phyloP scores from a whole-genome alignment of 352 stramenopile genomes.

The Porosira glacialis region DNA sequence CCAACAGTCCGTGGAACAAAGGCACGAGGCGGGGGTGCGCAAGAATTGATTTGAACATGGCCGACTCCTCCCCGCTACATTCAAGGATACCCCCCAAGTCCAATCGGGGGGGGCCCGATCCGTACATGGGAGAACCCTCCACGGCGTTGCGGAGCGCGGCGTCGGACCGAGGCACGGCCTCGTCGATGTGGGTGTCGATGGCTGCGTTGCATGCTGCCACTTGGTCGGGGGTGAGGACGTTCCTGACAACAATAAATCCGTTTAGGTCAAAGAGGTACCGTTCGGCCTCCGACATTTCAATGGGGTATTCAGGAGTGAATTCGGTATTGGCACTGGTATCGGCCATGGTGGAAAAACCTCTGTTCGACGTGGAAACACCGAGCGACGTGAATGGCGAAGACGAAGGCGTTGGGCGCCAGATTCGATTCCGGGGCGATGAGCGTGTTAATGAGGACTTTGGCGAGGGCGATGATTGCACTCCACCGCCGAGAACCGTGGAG shows the following conservation, averaged over 20 bases:
- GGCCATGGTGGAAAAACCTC: too few species aligned
- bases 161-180: constrained; percentile 64
- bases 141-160: constrained; percentile 73
- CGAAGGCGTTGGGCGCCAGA: too few species aligned
- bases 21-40: constrained; percentile 67
- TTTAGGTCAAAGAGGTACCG: constrained; percentile 83
- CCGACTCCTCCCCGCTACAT: constrained; percentile 65
- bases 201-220: constrained; percentile 64
- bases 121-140: constrained; percentile 67
- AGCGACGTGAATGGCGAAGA: too few species aligned
- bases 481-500: too few species aligned
- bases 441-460: too few species aligned
- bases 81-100: constrained; percentile 81
- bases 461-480: too few species aligned
- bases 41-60: constrained; percentile 79
- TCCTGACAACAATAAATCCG: constrained; percentile 77
- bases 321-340: too few species aligned
- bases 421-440: too few species aligned
- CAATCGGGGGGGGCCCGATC: constrained; percentile 65
- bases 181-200: constrained; percentile 71
- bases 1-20: constrained; percentile 63
- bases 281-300: constrained; percentile 68
- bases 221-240: constrained; percentile 74
- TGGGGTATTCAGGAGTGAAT: constrained; percentile 20
- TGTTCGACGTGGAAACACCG: too few species aligned